phyloP scores from a whole-genome alignment of 257 asterid species.

The Nicotiana sylvestris region DNA sequence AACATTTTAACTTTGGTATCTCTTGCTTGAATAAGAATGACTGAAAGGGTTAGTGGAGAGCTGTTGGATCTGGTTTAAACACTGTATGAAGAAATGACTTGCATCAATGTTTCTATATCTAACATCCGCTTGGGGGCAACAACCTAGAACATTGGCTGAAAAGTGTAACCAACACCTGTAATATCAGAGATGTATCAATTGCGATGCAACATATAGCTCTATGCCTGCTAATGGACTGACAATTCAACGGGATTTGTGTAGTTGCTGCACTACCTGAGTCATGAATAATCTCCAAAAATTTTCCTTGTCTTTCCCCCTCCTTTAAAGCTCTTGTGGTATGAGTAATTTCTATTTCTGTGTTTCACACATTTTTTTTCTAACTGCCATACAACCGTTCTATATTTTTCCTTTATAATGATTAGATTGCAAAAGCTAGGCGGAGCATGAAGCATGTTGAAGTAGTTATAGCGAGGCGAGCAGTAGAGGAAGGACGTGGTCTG shows the following conservation, averaged over 20 bases:
- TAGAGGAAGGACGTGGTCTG: slow-evolving; percentile 92
- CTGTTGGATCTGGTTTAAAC: background rate
- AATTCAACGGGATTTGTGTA: background rate
- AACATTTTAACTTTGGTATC: background rate
- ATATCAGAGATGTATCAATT: background rate
- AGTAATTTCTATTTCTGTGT: background rate
- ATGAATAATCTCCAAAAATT: background rate
- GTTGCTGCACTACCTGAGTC: background rate
- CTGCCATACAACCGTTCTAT: background rate
- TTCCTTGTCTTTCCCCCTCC: background rate
- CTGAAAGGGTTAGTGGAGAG: background rate
- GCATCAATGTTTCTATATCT: too few species aligned
- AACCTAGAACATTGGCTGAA: background rate
- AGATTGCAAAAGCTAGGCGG: slow-evolving; percentile 67
- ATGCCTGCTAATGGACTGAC: background rate
- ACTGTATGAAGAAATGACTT: background rate
- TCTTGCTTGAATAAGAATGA: background rate
- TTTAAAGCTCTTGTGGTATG: background rate
- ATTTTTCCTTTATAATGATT: slow-evolving; percentile 16
- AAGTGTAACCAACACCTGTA: background rate
- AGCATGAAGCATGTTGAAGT: slow-evolving; percentile 97
- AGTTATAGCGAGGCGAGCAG: slow-evolving; percentile 90
- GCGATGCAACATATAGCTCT: background rate
- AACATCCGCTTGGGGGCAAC: background rate
- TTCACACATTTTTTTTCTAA: background rate